A percentile compares a stretch with the other conserved stretches of the same genome.
phyloP scores from a whole-genome alignment of 2,329 filamentous ascomycete genomes.

The Paecilomyces dactylethromorphus region DNA sequence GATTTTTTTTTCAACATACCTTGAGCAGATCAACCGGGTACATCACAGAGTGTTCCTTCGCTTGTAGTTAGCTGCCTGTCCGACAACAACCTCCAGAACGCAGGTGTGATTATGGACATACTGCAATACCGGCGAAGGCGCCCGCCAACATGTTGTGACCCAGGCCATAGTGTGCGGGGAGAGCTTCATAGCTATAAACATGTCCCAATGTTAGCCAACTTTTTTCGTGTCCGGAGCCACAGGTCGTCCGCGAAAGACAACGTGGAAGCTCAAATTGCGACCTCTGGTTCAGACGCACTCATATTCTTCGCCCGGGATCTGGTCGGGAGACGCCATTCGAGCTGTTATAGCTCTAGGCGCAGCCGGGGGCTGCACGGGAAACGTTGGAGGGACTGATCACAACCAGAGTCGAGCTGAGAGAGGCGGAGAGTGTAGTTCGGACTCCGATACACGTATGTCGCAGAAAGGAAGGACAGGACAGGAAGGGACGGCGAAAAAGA shows the following conservation, averaged over 20 bases:
- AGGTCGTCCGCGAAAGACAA: conserved; percentile 3
- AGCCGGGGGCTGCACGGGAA: conserved; percentile 23
- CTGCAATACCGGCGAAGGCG: conserved; percentile 92
- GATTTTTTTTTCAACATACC: conserved; percentile 47
- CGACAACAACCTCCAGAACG: conserved; percentile 9
- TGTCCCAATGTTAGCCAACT: conserved; percentile 2
- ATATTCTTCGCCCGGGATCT: conserved; percentile 38
- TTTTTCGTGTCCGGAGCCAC: conserved; percentile 1
- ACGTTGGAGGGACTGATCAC: background rate
- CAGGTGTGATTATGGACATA: conserved; percentile 43
- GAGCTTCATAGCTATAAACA: conserved; percentile 69
- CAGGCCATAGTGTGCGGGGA: conserved; percentile 91
- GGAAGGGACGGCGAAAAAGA: background rate
- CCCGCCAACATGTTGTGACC: conserved; percentile 92
- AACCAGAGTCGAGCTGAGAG: background rate
- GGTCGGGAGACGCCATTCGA: conserved; percentile 36
- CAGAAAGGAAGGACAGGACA: conserved; percentile 1
- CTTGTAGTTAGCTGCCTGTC: conserved; percentile 13
- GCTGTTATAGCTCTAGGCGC: conserved; percentile 26
- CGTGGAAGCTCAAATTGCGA: conserved; percentile 1
- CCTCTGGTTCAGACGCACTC: conserved; percentile 29
- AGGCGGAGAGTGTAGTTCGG: background rate
- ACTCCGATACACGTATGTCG: background rate
- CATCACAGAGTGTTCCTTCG: conserved; percentile 95
- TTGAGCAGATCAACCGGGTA: conserved; percentile 98